phyloP scores from a whole-genome alignment of 352 stramenopile genomes.

The Globisporangium barbulae region DNA sequence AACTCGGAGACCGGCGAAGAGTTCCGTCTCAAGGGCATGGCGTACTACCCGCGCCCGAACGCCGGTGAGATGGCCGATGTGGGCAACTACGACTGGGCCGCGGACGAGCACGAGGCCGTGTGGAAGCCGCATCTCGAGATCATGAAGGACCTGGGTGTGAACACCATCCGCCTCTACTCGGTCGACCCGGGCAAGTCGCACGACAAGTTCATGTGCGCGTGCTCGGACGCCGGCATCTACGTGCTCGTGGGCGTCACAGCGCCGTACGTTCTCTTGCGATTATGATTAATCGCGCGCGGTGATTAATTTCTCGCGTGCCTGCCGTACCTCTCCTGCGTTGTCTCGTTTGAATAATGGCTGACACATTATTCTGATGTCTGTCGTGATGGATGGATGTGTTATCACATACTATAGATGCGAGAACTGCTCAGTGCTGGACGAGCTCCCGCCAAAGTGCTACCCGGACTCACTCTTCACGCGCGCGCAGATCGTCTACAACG shows the following conservation, averaged over 20 bases:
- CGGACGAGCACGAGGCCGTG: slow-evolving; percentile 42
- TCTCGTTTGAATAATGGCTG: too few relatives aligned
- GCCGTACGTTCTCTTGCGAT: slow-evolving; percentile 22
- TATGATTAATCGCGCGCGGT: not conserved
- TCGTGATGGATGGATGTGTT: too few relatives aligned
- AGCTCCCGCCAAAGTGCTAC: slow-evolving; percentile 46
- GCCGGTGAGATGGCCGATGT: slow-evolving; percentile 28
- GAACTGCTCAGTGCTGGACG: slow-evolving; percentile 45
- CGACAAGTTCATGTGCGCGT: slow-evolving; percentile 71
- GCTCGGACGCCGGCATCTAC: slow-evolving; percentile 43
- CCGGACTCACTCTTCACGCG: slow-evolving; percentile 46
- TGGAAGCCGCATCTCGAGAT: slow-evolving; percentile 45
- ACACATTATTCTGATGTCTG: too few relatives aligned
- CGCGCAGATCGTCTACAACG: slow-evolving; percentile 63
- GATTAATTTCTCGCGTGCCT: not conserved
- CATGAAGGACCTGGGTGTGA: slow-evolving; percentile 58
- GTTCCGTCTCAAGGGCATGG: slow-evolving; percentile 59
- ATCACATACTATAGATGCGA: slow-evolving; percentile 33
- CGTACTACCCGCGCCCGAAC: slow-evolving; percentile 64
- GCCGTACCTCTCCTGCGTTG: not conserved
- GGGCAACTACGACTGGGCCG: slow-evolving; percentile 51
- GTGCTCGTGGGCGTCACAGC: slow-evolving; percentile 45
- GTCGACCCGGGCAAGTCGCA: slow-evolving; percentile 54
- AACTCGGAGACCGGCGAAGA: slow-evolving; percentile 40
- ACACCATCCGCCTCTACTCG: slow-evolving; percentile 64